Percentiles rank a stretch among this genome's conserved stretches.
phyloP scores from a whole-genome alignment of 768 basidiomycete genomes.

The Psilocybe subaeruginosa region DNA sequence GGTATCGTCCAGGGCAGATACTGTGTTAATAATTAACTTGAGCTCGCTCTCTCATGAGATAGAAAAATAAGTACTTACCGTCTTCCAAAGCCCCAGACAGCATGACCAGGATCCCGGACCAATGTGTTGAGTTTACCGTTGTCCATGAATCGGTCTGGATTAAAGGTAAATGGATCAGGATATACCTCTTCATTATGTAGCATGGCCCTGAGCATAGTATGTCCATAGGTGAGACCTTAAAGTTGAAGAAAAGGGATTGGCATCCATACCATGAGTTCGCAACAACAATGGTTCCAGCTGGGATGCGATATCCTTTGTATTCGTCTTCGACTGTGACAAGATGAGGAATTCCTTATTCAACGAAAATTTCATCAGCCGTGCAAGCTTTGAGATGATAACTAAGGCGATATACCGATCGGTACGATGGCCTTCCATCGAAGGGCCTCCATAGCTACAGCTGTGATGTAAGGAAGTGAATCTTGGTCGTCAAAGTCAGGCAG shows the following conservation, averaged over 20 bases:
- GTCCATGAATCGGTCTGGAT: conserved; percentile 4
- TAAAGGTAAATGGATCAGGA: conserved; percentile 7
- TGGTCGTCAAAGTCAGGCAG: conserved; percentile 11
- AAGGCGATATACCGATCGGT: conserved; percentile 3
- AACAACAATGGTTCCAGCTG: conserved; percentile 1
- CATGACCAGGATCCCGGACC: background rate
- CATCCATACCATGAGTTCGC: conserved; percentile 3
- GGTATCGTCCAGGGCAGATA: conserved; percentile 7
- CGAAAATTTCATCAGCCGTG: background rate
- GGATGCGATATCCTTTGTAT: conserved; percentile 7
- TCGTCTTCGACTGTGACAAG: background rate
- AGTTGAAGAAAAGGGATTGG: background rate
- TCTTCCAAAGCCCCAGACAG: background rate
- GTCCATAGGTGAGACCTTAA: background rate
- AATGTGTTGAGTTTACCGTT: background rate
- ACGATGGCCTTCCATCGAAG: conserved; percentile 6
- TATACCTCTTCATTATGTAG: conserved; percentile 9
- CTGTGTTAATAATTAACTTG: background rate
- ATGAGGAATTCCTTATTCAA: background rate
- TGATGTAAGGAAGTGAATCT: conserved; percentile 6
- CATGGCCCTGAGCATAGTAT: conserved; percentile 5
- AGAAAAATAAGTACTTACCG: background rate
- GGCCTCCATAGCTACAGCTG: conserved; percentile 5
- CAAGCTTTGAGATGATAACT: background rate
- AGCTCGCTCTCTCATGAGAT: background rate